phyloP scores from a whole-genome alignment of 805 yeast genomes.

The Babjeviella inositovora region DNA sequence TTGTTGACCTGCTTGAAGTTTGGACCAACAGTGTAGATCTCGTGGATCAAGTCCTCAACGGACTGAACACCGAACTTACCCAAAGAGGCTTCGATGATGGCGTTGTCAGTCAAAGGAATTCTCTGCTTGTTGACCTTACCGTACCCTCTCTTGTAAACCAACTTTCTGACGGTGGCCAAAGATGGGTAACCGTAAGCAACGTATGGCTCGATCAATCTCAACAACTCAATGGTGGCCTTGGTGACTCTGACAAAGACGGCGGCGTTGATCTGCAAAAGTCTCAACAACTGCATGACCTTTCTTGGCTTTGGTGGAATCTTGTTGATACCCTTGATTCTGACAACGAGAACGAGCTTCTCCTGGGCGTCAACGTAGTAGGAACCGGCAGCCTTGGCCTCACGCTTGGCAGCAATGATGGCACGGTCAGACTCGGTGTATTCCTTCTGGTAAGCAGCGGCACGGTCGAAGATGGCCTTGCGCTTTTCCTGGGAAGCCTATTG shows the following conservation, averaged over 20 bases:
- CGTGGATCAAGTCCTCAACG: slow-evolving; percentile 90
- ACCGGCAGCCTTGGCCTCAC: slow-evolving; percentile 89
- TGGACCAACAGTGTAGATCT: slow-evolving; percentile 92
- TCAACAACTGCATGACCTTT: slow-evolving; percentile 89
- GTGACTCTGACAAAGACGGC: slow-evolving; percentile 92
- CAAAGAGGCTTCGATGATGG: slow-evolving; percentile 73
- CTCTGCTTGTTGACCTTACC: slow-evolving; percentile 96
- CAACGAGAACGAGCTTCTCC: slow-evolving; percentile 85
- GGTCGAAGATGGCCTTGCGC: slow-evolving; percentile 67
- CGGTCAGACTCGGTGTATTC: slow-evolving; percentile 91
- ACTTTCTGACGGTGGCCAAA: slow-evolving; percentile 80
- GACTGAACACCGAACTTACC: slow-evolving; percentile 90
- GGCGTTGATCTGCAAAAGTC: slow-evolving; percentile 87
- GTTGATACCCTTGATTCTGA: slow-evolving; percentile 99
- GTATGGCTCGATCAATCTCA: slow-evolving; percentile 91
- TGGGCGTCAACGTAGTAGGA: slow-evolving; percentile 92
- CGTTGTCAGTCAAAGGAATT: slow-evolving; percentile 76
- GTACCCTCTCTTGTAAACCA: slow-evolving; percentile 94
- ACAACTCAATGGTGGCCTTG: slow-evolving; percentile 88
- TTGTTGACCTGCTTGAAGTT: slow-evolving; percentile 97
- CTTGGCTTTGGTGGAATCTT: slow-evolving; percentile 99
- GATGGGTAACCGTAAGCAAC: slow-evolving; percentile 97
- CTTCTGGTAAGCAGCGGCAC: slow-evolving; percentile 93
- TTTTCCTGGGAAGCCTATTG: slow-evolving; percentile 24
- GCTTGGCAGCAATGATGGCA: slow-evolving; percentile 72